These are phyloP conservation scores for Pestalotiopsis sp. DNA, from an alignment of 2,329 filamentous ascomycete species.

Conservation along the genomic window DNA sequence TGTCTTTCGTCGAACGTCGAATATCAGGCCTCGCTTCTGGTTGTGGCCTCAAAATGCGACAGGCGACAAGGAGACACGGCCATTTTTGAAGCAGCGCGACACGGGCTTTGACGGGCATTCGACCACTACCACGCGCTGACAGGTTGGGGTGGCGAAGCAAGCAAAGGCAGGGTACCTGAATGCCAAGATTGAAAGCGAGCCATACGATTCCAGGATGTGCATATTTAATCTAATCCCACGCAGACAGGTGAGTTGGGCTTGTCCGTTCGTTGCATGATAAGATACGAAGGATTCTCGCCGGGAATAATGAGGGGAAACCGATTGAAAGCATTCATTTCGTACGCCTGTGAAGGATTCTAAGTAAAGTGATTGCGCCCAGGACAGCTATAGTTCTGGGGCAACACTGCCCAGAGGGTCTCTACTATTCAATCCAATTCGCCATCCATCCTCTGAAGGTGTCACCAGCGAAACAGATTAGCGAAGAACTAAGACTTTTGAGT, in stretches of 20 bases:
- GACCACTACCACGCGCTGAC: not conserved
- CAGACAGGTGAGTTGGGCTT: not conserved
- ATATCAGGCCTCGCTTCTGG: too few relatives aligned
- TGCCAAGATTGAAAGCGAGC: conserved; percentile 6
- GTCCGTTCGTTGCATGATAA: not conserved
- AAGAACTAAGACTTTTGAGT: too few relatives aligned
- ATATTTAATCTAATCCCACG: conserved; percentile 1
- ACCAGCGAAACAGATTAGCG: not conserved
- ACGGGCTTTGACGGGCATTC: not conserved
- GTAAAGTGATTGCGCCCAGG: not conserved
- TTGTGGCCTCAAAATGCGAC: too few relatives aligned
- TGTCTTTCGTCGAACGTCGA: not conserved
- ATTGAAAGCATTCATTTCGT: not conserved
- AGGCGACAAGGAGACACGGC: not conserved
- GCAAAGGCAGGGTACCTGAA: not conserved
- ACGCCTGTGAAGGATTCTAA: not conserved
- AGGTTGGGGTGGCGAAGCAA: not conserved
- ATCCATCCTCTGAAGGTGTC: not conserved
- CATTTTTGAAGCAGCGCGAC: not conserved
- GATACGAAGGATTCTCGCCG: not conserved
- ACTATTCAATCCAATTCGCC: not conserved
- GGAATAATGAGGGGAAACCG: not conserved
- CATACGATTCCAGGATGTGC: not conserved
- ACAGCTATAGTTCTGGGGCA: not conserved
- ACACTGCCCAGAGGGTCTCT: not conserved